Base-by-base conservation (phyloP, 108 stramenopile genomes). In the Epipyxis sp. region DNA sequence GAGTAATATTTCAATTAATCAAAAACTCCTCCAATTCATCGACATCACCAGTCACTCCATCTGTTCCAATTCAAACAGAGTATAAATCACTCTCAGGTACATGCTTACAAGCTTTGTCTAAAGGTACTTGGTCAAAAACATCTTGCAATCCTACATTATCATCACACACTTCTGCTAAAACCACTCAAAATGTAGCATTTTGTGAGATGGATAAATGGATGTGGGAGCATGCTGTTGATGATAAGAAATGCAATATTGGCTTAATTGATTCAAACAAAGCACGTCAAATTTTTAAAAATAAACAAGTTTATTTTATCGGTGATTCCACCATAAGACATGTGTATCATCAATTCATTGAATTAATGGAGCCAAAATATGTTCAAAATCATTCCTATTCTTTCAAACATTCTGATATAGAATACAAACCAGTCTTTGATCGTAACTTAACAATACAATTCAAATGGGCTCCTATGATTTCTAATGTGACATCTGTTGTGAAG, bases 391-490 rank as follows among this genome's bases (percentile, higher is more conserved):
- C 77, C 27, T 50, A 78, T 0, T 74, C 61, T 0, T 72, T 74
- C n/a, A 77, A 81, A 59, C 84, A 85, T 65, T 34, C 35, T 16
- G 84, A 85, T 57, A 57, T 85, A 50, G 41, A 39, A 1, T 79
- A 72, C 67, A 40, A 39, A 25, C 58, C 39, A 40, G 39, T 42
- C 1, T 46, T 59, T 1, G 41, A 16, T 0, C 54, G 32, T 27
- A 42, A 35, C 13, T 54, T 37, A 59, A 46, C 42, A 30, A 6
- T 85, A 13, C 20, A 43, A 37, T 85, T 85, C 58, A 43, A 68
- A 1, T 85, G 84, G 84, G 78, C 79, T 0, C 84, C 84, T 1
- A 1, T 40, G 2, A 44, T 45, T 50, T 0, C 40, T 0, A 76
- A 85, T 30, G 44, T 85, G 6, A 25, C 69, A 1, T 40, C 69